phyloP scores from a whole-genome alignment of 2,329 filamentous ascomycete genomes.

The Trichophyton rubrum region DNA sequence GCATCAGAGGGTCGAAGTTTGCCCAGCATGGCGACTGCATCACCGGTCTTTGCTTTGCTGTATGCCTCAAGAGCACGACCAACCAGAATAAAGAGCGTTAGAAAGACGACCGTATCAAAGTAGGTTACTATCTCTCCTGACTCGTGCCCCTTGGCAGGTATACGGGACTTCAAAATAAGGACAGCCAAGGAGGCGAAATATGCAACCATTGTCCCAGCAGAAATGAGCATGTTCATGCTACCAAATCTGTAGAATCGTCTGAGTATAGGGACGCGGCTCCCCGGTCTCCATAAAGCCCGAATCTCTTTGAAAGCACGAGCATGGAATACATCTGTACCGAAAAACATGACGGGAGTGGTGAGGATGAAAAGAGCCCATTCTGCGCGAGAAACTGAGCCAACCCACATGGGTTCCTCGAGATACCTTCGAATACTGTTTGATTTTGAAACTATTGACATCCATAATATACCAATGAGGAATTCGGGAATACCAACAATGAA shows the following conservation, averaged over 20 bases:
- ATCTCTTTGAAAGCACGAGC: conserved; percentile 66
- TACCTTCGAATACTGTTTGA: conserved; percentile 48
- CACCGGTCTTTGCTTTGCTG: conserved; percentile 80
- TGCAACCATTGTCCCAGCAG: conserved; percentile 73
- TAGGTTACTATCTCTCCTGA: conserved; percentile 51
- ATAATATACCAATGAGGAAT: conserved; percentile 77
- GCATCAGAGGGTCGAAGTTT: conserved; percentile 68
- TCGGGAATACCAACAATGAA: conserved; percentile 62
- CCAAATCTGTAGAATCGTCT: conserved; percentile 82
- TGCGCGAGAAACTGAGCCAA: conserved; percentile 57
- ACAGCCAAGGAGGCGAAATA: conserved; percentile 73
- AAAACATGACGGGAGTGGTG: conserved; percentile 77
- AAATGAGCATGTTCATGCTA: conserved; percentile 93
- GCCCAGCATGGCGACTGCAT: conserved; percentile 68
- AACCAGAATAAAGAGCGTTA: conserved; percentile 74
- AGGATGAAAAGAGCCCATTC: conserved; percentile 72
- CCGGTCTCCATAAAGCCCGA: conserved; percentile 59
- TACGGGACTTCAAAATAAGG: conserved; percentile 48
- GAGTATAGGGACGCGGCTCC: conserved; percentile 59
- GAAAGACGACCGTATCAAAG: conserved; percentile 85
- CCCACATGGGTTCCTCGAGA: conserved; percentile 58
- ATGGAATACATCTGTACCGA: conserved; percentile 77
- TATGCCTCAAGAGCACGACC: conserved; percentile 57
- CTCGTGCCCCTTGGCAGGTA: conserved; percentile 24
- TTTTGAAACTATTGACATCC: conserved; percentile 66